Evolutionary conservation across 257 asterid genomes (phyloP).

Genomic region (Solanum megistacrolobum): DNA sequence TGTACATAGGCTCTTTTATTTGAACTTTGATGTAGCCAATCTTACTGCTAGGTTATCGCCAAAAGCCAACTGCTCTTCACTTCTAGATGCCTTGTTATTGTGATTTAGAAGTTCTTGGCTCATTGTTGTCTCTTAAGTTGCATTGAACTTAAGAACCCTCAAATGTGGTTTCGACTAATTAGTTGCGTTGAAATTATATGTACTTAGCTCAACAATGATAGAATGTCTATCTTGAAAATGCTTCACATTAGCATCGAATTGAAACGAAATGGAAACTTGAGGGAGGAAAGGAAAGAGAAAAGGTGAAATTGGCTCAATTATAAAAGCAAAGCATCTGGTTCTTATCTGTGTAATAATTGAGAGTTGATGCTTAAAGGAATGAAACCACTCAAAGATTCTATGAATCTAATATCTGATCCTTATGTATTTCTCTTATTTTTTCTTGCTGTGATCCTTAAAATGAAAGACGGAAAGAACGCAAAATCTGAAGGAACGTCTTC

Average conservation of each 20-base stretch:
- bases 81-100: neutral
- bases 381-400: constrained; percentile 14
- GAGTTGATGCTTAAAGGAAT: constrained; percentile 26
- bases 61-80: neutral
- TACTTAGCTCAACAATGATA: neutral
- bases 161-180: neutral
- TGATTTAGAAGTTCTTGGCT: neutral
- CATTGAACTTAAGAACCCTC: neutral
- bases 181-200: neutral
- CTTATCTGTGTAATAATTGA: constrained; percentile 39
- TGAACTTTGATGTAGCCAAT: neutral
- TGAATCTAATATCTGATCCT: constrained; percentile 25
- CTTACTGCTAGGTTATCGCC: neutral
- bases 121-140: neutral
- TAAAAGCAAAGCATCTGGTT: constrained; percentile 43
- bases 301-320: constrained; percentile 12
- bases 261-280: neutral
- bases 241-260: neutral
- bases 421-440: neutral
- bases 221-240: neutral
- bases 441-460: neutral
- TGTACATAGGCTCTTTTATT: neutral
- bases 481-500: constrained; percentile 14
- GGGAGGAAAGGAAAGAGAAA: constrained; percentile 3
- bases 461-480: neutral